Evolutionary conservation across 2,329 filamentous ascomycete species (phyloP), one percentile per base, ranked within the genome.

Genomic region (Colletotrichum sp.): DNA sequence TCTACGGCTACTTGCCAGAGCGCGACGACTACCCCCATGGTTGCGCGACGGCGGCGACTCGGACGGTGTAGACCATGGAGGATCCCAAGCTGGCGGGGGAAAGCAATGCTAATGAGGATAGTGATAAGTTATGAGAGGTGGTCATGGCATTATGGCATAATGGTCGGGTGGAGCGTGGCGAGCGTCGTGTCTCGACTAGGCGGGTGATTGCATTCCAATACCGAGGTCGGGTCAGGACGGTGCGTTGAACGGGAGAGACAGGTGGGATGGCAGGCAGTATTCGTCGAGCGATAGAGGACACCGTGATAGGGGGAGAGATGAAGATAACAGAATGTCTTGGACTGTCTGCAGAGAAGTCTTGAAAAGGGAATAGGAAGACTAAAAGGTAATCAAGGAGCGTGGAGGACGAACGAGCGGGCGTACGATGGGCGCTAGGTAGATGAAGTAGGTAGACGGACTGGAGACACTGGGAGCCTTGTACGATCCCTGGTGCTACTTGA

Each of bases 1-100:
- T 94, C 92, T 38, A 91, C 82, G 43, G 93, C 81, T 84, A 94
- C 88, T 77, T 87, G 87, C 85, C 89, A 90, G 73, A 93, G 82
- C 58, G 89, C 87, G 76, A 87, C 79, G 62, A 87, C 81, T 76
- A 88, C 82, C 80, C 84, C 84, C 84, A 87, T 86, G 78, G 80
- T 85, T 73, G 72, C 70, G 65, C 74, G 71, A 70, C 70, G 61
- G 74, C 71, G 43, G 52, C 73, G 36, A 55, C 18, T 60, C 24
- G 62, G 26, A 43, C 68, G 70, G 43, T 68, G 66, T 38, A 62
- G 74, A 76, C 71, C 74, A 76, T 76, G 66, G 71, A 71, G 66
- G 18, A 75, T 61, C 71, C 61, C 66, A 55, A 76, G 13, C 48
- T 73, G 73, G 65, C 48, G 70, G 73, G 65, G 64, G 30, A 69